Evolutionary conservation across 495 filamentous ascomycete species (phyloP), one percentile per base, ranked within the genome.

Genomic region (Hypoxylon fuscum): DNA sequence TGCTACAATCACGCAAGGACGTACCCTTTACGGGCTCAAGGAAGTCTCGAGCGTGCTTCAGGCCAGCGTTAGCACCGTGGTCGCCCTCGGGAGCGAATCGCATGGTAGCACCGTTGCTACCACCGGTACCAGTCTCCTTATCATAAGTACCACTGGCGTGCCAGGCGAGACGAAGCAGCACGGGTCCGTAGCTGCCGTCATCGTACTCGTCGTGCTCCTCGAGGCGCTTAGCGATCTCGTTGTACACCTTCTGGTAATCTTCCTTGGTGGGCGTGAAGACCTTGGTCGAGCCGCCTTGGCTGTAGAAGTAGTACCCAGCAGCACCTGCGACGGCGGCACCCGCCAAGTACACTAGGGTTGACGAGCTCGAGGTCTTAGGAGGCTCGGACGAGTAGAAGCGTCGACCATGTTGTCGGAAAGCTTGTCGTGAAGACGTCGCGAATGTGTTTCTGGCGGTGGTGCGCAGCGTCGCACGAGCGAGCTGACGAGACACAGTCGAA

Each of bases 91-190:
- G 95, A 35, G 87, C 81, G 76, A 98, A 98, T 74, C 95, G 87
- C 95, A 98, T 98, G 66, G 95, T 98, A 51, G 95, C 93, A 61
- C 95, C 95, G 75, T 98, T 96, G 78, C 89, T 93, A 59, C 95
- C 95, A 68, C 95, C 95, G 35, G 95, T 97, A 66, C 84, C 82
- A 43, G 95, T 97, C 71, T 87, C 86, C 78, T 87, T 88, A 72
- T 97, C 95, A 71, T 91, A 98, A 49, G 91, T 94, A 59, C 90
- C 91, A 57, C 87, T 91, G 70, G 87, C 87, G 78, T 96, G 91
- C 91, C 92, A 96, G 46, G 90, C 91, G 67, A 96, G 84, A 70
- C 91, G 86, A 34, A 96, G 77, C 43, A 96, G 79, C 50, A 96
- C 93, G 25, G 95, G 95, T 53, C 91, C 95, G 72, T 96, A 98